Evolutionary conservation across 2,329 filamentous ascomycete species (phyloP), one percentile per base, ranked within the genome.

Genomic region (Nannizzia gypsea): DNA sequence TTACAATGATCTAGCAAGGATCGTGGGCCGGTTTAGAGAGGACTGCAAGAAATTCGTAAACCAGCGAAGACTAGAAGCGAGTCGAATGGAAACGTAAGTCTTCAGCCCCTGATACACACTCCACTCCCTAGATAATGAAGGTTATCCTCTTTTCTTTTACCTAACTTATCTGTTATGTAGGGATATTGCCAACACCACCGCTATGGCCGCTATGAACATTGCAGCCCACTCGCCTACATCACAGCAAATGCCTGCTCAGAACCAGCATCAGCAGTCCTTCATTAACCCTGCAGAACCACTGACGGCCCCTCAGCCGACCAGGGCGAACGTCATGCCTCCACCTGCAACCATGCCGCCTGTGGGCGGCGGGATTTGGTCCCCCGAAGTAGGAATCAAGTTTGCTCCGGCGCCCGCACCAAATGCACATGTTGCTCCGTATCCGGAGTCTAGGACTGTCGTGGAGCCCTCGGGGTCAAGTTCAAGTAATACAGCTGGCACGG

Each of bases 1-100:
- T 71, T 99, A 97, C 77, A 99, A 99, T 66, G 91, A 97, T 69
- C 80, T 99, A 3, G 89, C 88, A 54, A 89, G 87, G 73, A 90
- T 97, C 63, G 88, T 96, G 0, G 86, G 84, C 40, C 80, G 86
- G 8, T 97, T 96, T 71, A 81, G 90, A 17, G 92, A 96, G 65
- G 88, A 89, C 38, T 85, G 85, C 61, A 83, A 83, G 65, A 82
- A 81, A 1, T 97, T 95, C 79, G 87, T 88, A 0, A 86, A 90
- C 28, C 83, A 90, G 69, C 80, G 93, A 58, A 82, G 90, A 57
- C 83, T 87, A 64, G 92, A 97, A 67, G 90, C 90, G 0, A 83
- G 85, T 64, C 83, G 84, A 59, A 72, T 96, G 36, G 90, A 96
- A 72, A 81, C 83, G 86, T 90, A 76, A 67, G 83, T 70, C 13